These are phyloP conservation scores for Tolypocladium guangdongense DNA, from an alignment of 2,329 filamentous ascomycete species.

Conservation along the genomic window DNA sequence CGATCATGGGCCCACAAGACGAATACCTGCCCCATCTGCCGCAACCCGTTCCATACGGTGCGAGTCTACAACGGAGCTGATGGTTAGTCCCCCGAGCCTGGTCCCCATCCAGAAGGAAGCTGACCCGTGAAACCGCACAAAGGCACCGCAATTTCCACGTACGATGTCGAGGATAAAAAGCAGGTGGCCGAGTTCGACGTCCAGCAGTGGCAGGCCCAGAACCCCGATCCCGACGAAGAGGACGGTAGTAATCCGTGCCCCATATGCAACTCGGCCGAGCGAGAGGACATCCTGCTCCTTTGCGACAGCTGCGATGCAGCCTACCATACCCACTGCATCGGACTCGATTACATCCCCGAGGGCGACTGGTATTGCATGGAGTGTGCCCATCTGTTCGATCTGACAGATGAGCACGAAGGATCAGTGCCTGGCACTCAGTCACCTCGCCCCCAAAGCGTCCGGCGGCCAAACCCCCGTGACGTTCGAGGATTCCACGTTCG, in stretches of 20 bases:
- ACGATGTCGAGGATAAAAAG: conserved; percentile 67
- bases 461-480: conserved; percentile 20
- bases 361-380: conserved; percentile 88
- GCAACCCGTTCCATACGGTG: conserved; percentile 81
- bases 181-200: conserved; percentile 85
- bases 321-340: conserved; percentile 88
- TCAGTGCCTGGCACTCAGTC: conserved; percentile 23
- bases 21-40: conserved; percentile 96
- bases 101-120: background rate
- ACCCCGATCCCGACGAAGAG: conserved; percentile 55
- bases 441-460: conserved; percentile 16
- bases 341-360: conserved; percentile 62
- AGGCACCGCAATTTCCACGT: conserved; percentile 47
- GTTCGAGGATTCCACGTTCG: conserved; percentile 30
- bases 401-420: conserved; percentile 17
- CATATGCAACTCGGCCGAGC: conserved; percentile 69
- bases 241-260: conserved; percentile 65
- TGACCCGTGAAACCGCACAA: conserved; percentile 1
- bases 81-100: conserved; percentile 36
- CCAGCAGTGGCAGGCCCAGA: conserved; percentile 60
- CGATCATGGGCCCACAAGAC: conserved; percentile 92
- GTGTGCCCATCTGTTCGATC: conserved; percentile 47
- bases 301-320: conserved; percentile 86
- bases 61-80: conserved; percentile 70
- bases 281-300: conserved; percentile 75